Base-by-base conservation (phyloP, 176 grass and related monocot species). In the Aechmea fasciata region DNA sequence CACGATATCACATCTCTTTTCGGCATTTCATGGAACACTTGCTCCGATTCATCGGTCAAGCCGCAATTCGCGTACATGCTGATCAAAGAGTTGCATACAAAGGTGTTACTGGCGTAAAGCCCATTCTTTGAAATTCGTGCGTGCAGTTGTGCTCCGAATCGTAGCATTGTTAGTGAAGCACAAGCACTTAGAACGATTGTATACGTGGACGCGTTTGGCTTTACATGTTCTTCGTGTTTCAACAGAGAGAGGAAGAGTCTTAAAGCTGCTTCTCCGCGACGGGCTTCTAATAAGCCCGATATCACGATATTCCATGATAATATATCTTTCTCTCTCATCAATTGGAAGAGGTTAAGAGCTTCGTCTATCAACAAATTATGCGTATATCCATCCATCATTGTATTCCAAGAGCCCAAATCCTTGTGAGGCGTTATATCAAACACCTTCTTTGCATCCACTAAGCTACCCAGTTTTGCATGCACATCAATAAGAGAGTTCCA, bases 231-330 rank as follows among this genome's bases (percentile, higher is more conserved):
- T 47, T 65, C 50, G 33, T 19, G 14, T 49, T 77, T 77, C 52
- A 66, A 24, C 68, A 84, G 1, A 11, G 76, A 48, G 11, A 84
- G 68, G 69, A 77, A 82, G 47, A 91, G 75, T 48, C 6, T 64
- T 3, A 77, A 68, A 3, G 72, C 75, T 4, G 70, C 84, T 59
- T 82, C 78, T 55, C 78, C 78, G 1, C 25, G 75, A 41, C 0
- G 13, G 10, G 68, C 49, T 71, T 79, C 78, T 24, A 57, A 61
- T 10, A 84, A 76, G 33, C 81, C 74, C 26, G 66, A 81, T 53
- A 91, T 79, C 23, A 77, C 66, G 69, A 87, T 79, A 72, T 76
- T 87, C 88, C 88, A 91, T 54, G 81, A 79, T 69, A 82, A 69
- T 24, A 49, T 67, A 54, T 87, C 72, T 78, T 77, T 87, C 0